Evolutionary conservation across 2,329 filamentous ascomycete species (phyloP), one percentile per base, ranked within the genome.

Genomic region (Fusarium sp.): DNA sequence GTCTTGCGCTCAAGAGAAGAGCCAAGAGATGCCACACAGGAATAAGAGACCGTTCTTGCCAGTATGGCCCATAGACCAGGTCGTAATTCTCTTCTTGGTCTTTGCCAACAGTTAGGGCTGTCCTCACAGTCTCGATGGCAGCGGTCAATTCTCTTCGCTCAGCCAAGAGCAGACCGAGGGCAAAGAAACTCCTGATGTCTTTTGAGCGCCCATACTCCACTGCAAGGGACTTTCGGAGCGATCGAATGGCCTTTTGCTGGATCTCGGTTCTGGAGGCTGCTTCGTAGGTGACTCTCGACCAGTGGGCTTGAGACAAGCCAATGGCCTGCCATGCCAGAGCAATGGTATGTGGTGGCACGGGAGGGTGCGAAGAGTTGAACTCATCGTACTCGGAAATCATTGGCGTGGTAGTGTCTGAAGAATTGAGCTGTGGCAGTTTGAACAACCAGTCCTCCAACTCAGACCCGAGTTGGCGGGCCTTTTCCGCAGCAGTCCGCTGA

Each of bases 1-100:
- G 93, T 72, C 93, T 91, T 1, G 95, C 94, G 74, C 94, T 98
- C 33, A 98, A 84, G 24, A 98, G 86, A 27, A 99, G 87, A 0
- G 94, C 92, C 55, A 99, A 87, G 17, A 99, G 87, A 84, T 99
- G 96, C 95, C 96, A 98, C 27, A 98, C 83, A 3, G 95, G 92
- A 27, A 98, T 91, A 36, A 92, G 83, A 8, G 89, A 87, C 55
- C 90, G 86, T 79, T 94, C 91, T 64, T 90, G 87, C 88, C 87
- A 90, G 73, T 87, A 89, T 2, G 85, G 84, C 0, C 87, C 86
- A 58, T 85, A 83, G 44, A 83, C 80, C 5, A 85, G 77, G 49
- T 83, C 82, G 51, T 86, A 85, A 44, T 85, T 83, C 20, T 82
- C 83, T 31, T 83, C 84, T 2, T 84, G 78, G 6, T 85, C 83